Conservation (phyloP, 2,329 filamentous ascomycete species). For the Penicillium sp. region DNA sequence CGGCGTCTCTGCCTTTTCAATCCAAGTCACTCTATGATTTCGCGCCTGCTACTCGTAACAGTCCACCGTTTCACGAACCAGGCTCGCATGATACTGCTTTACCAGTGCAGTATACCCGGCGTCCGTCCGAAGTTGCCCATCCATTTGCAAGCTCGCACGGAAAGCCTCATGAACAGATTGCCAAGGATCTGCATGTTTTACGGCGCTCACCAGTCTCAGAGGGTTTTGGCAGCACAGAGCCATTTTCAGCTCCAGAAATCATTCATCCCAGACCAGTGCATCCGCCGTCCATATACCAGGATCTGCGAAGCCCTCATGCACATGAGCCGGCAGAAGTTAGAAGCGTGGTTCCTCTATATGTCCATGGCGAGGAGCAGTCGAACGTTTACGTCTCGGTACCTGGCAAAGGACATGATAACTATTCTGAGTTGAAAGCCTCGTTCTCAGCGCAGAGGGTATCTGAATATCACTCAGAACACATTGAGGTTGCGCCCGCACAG, state of each 20-base stretch:
- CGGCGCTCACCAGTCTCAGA: constrained; percentile 13
- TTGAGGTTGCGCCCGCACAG: not conserved
- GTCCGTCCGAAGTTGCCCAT: not conserved
- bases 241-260: constrained; percentile 9
- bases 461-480: not conserved
- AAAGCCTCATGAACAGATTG: not conserved
- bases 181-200: constrained; percentile 11
- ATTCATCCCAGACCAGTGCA: constrained; percentile 9
- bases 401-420: constrained; percentile 1
- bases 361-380: constrained; percentile 42
- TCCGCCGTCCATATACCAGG: not conserved
- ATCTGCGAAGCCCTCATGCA: not conserved
- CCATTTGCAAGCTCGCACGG: not conserved
- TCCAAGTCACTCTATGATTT: not conserved
- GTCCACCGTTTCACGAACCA: not conserved
- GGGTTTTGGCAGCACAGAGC: constrained; percentile 5
- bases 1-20: not conserved
- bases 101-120: not conserved
- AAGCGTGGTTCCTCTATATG: constrained; percentile 43
- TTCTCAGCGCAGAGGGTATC: constrained; percentile 14
- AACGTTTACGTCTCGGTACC: constrained; percentile 27
- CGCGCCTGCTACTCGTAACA: not conserved
- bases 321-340: constrained; percentile 19
- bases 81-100: not conserved
- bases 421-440: constrained; percentile 22